Conservation (phyloP, 768 basidiomycete genomes). For the Xerocomellus intermedius region DNA sequence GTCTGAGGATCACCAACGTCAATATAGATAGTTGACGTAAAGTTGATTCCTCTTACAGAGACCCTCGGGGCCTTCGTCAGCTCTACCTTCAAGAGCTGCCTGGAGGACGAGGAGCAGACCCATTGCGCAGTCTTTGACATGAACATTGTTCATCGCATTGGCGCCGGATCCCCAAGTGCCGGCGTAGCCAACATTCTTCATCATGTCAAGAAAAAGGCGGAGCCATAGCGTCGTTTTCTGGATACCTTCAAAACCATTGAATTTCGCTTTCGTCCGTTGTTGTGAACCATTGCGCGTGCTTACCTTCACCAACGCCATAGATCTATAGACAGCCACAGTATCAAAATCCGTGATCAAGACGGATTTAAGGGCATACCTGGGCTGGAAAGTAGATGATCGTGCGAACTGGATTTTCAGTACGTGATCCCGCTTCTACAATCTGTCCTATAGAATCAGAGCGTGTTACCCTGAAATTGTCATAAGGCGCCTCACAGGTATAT, state of each 20-base stretch:
- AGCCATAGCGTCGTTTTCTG: slow-evolving; percentile 39
- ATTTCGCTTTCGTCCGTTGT: not conserved
- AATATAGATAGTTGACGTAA: not conserved
- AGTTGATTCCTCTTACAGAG: slow-evolving; percentile 32
- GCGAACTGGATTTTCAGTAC: slow-evolving; percentile 40
- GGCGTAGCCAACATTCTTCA: slow-evolving; percentile 31
- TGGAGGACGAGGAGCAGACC: slow-evolving; percentile 38
- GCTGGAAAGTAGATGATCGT: slow-evolving; percentile 44
- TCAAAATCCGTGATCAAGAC: not conserved
- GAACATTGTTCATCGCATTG: slow-evolving; percentile 38
- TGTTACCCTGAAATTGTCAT: not conserved
- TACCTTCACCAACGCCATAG: slow-evolving; percentile 43
- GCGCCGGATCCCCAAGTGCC: slow-evolving; percentile 45
- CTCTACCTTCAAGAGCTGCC: slow-evolving; percentile 40
- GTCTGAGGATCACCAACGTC: slow-evolving; percentile 25
- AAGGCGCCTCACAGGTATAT: slow-evolving; percentile 26
- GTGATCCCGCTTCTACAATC: slow-evolving; percentile 42
- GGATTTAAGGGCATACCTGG: slow-evolving; percentile 19
- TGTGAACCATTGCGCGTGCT: not conserved
- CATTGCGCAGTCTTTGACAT: slow-evolving; percentile 40
- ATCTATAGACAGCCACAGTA: slow-evolving; percentile 28
- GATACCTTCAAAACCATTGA: slow-evolving; percentile 23
- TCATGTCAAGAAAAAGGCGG: slow-evolving; percentile 36
- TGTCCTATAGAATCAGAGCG: slow-evolving; percentile 3
- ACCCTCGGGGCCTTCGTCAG: slow-evolving; percentile 42